Percentiles rank a stretch among this genome's conserved stretches.
These are phyloP conservation scores for Saxophila tyrrhenica DNA, from an alignment of 495 filamentous ascomycete species.

Conservation along the genomic window DNA sequence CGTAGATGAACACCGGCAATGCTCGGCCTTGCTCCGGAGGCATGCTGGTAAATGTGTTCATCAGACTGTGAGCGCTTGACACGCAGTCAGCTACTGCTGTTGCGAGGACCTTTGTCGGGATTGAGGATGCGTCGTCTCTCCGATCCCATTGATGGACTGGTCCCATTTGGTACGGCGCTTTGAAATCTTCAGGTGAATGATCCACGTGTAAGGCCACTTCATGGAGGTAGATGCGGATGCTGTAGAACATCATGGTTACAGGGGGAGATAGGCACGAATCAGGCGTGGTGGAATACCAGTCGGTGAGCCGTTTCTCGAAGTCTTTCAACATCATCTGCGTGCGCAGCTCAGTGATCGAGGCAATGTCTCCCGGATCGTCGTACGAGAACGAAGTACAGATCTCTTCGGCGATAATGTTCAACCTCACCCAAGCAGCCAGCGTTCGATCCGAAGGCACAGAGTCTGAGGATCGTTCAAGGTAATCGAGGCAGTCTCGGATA, in stretches of 20 bases:
- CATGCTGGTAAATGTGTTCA: conserved; percentile 13
- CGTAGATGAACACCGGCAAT: conserved; percentile 13
- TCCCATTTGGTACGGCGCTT: conserved; percentile 21
- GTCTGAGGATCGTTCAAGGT: conserved; percentile 32
- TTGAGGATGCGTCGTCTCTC: background rate
- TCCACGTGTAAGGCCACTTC: conserved; percentile 42
- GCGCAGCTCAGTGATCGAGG: conserved; percentile 35
- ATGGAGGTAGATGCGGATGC: conserved; percentile 38
- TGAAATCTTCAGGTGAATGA: conserved; percentile 40
- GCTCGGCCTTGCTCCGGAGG: conserved; percentile 2
- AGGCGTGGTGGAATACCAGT: conserved; percentile 24
- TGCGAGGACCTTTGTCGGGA: conserved; percentile 10
- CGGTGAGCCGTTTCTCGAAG: conserved; percentile 38
- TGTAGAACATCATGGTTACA: conserved; percentile 38
- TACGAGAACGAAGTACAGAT: conserved; percentile 37
- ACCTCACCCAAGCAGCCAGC: conserved; percentile 36
- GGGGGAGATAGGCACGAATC: conserved; percentile 23
- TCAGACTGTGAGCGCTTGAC: conserved; percentile 7
- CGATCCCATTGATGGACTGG: background rate
- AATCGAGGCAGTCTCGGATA: conserved; percentile 37
- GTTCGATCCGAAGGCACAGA: conserved; percentile 28
- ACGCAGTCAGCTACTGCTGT: conserved; percentile 9
- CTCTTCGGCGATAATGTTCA: conserved; percentile 40
- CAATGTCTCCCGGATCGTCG: conserved; percentile 37
- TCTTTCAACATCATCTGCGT: conserved; percentile 37